These are phyloP conservation scores for Syncephalis fuscata DNA, from an alignment of 371 early-diverging fungal genomes.

Conservation along the genomic window DNA sequence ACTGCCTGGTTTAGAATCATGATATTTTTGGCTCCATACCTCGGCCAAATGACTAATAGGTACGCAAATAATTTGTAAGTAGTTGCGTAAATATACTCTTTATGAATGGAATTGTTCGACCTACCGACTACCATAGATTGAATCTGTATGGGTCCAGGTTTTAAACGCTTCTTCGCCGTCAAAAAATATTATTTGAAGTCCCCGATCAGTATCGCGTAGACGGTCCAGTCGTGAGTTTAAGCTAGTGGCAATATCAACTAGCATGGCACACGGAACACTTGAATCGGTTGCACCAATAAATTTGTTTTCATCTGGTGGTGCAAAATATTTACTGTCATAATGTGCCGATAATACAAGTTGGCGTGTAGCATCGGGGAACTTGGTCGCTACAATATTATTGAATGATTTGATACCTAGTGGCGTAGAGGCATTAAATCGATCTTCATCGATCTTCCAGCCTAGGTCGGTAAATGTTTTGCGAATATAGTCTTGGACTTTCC, in stretches of 20 bases:
- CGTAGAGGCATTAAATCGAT: slow-evolving; percentile 55
- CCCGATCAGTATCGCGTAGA: slow-evolving; percentile 18
- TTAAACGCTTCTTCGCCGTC: slow-evolving; percentile 94
- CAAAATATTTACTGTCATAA: slow-evolving; percentile 71
- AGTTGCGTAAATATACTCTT: slow-evolving; percentile 2
- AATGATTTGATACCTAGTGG: slow-evolving; percentile 60
- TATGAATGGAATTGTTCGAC: slow-evolving; percentile 3
- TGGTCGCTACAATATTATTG: slow-evolving; percentile 77
- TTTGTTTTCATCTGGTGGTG: slow-evolving; percentile 6
- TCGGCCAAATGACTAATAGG: slow-evolving; percentile 24
- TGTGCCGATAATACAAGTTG: slow-evolving; percentile 83
- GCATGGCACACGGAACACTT: slow-evolving; percentile 72
- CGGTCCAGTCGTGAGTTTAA: slow-evolving; percentile 19
- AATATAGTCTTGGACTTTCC: slow-evolving; percentile 48
- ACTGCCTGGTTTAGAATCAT: slow-evolving; percentile 9
- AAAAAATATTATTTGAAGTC: slow-evolving; percentile 83
- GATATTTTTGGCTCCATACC: slow-evolving; percentile 15
- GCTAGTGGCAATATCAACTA: slow-evolving; percentile 63
- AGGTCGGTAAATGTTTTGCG: slow-evolving; percentile 31
- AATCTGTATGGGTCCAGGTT: slow-evolving; percentile 62
- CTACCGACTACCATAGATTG: slow-evolving; percentile 83
- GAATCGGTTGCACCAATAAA: slow-evolving; percentile 79
- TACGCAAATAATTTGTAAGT: neutral
- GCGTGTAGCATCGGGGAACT: slow-evolving; percentile 44
- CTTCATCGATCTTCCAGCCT: slow-evolving; percentile 64